Percentiles rank a stretch among this genome's conserved stretches.
phyloP scores from a whole-genome alignment of 2,329 filamentous ascomycete species.

The Phaeosphaeria sp. region DNA sequence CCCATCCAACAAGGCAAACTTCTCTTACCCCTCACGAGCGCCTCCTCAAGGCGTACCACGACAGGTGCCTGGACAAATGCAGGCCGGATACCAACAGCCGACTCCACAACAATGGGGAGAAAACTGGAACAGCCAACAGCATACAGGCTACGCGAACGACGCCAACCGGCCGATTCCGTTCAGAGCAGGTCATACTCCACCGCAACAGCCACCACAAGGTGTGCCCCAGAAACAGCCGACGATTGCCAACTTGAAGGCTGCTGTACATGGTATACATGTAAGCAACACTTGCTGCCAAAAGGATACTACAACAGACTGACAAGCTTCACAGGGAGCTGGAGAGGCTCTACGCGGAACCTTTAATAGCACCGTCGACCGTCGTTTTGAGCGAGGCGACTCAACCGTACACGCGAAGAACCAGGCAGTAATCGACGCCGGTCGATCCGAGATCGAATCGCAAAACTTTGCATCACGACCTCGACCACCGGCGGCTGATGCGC shows the following conservation, averaged over 20 bases:
- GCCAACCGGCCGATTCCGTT: constrained; percentile 28
- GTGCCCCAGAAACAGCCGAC: constrained; percentile 33
- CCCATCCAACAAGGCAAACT: constrained; percentile 36
- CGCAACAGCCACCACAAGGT: constrained; percentile 2
- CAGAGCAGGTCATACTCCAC: constrained; percentile 22
- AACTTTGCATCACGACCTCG: constrained; percentile 17
- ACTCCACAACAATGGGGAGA: constrained; percentile 12
- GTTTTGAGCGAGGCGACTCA: constrained; percentile 28
- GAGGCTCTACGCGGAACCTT: constrained; percentile 46
- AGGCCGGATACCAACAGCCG: constrained; percentile 21
- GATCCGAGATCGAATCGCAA: constrained; percentile 39
- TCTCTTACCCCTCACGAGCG: constrained; percentile 43
- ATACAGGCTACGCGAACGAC: constrained; percentile 15
- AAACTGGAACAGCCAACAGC: constrained; percentile 7
- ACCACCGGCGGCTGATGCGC: constrained; percentile 12
- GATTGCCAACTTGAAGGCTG: constrained; percentile 41
- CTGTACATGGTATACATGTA: constrained; percentile 46
- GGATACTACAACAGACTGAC: constrained; percentile 15
- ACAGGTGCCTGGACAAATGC: constrained; percentile 28
- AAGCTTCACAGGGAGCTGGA: constrained; percentile 34
- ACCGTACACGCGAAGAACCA: constrained; percentile 42
- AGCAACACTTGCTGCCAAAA: no score
- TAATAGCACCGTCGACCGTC: constrained; percentile 41
- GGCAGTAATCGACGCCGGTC: constrained; percentile 38
- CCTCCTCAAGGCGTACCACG: constrained; percentile 41